Percentiles rank a stretch among this genome's conserved stretches.
Conservation (phyloP, 768 basidiomycete genomes). For the Agaricus blazei region DNA sequence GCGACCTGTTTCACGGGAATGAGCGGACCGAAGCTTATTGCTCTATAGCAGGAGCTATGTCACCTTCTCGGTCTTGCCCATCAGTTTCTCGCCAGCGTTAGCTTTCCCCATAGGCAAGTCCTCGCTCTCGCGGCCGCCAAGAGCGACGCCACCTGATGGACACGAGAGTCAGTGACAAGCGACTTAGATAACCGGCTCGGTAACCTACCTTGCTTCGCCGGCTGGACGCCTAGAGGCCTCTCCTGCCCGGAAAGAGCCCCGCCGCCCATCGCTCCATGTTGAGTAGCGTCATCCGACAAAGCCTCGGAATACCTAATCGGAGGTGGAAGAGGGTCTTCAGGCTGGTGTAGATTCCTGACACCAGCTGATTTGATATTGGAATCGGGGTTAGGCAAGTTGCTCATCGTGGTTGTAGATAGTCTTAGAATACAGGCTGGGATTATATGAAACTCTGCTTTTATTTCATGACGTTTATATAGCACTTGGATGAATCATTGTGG, state of each 20-base stretch:
- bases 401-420: not conserved
- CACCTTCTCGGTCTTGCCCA: slow-evolving; percentile 59
- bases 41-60: not conserved
- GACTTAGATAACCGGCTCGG: not conserved
- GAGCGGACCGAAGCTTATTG: not conserved
- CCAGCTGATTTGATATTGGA: slow-evolving; percentile 2
- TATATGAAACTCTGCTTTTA: too few species aligned
- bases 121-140: slow-evolving; percentile 21
- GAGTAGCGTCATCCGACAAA: not conserved
- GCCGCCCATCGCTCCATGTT: not conserved
- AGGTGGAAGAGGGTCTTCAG: slow-evolving; percentile 46
- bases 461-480: not conserved
- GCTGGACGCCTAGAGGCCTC: slow-evolving; percentile 5
- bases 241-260: not conserved
- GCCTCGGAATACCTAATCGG: slow-evolving; percentile 20
- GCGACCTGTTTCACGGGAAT: slow-evolving; percentile 17
- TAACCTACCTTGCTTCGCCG: slow-evolving; percentile 1
- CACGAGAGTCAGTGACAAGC: not conserved
- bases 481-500: not conserved
- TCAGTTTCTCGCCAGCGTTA: slow-evolving; percentile 43
- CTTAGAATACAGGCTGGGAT: not conserved
- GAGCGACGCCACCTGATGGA: slow-evolving; percentile 27
- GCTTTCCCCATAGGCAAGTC: slow-evolving; percentile 35
- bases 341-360: slow-evolving; percentile 37
- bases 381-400: slow-evolving; percentile 8